A percentile compares a stretch with the other conserved stretches of the same genome.
phyloP scores from a whole-genome alignment of 1,284 basidiomycete species.

The Ganoderma boninense region DNA sequence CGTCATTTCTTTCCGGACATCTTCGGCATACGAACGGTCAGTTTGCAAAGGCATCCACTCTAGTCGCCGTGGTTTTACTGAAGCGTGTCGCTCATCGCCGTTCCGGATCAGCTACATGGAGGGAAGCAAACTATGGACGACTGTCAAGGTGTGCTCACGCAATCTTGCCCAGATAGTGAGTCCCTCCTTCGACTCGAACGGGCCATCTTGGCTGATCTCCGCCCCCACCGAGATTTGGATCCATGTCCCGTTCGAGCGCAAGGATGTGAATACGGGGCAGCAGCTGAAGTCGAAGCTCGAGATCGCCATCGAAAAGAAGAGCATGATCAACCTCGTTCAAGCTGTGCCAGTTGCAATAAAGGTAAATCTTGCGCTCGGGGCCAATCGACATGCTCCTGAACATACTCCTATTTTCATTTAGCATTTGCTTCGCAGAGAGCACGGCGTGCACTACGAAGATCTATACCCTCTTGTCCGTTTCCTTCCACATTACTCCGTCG shows the following conservation, averaged over 20 bases:
- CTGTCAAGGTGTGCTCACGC: conserved; percentile 59
- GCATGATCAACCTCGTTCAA: conserved; percentile 75
- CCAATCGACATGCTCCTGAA: background rate
- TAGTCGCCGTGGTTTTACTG: background rate
- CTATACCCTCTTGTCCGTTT: conserved; percentile 53
- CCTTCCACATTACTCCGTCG: conserved; percentile 64
- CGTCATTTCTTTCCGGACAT: conserved; percentile 54
- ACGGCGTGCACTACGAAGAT: conserved; percentile 54
- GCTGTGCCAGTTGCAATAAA: conserved; percentile 71
- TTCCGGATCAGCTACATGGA: conserved; percentile 57
- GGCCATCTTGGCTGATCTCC: background rate
- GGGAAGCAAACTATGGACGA: conserved; percentile 71
- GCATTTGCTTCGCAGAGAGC: conserved; percentile 54
- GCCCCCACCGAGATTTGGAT: conserved; percentile 62
- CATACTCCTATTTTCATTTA: conserved; percentile 14
- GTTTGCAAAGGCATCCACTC: conserved; percentile 31
- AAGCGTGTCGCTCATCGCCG: background rate
- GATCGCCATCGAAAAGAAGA: conserved; percentile 74
- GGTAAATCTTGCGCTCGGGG: conserved; percentile 41
- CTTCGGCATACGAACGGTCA: conserved; percentile 70
- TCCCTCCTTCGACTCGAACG: conserved; percentile 1
- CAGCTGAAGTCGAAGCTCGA: conserved; percentile 50
- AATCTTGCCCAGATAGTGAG: conserved; percentile 63
- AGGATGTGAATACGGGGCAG: conserved; percentile 44
- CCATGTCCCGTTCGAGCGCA: conserved; percentile 60